Evolutionary conservation across 139 green algal genomes (phyloP), one percentile per base, ranked within the genome.

Genomic region (Chlamydomonas incerta): DNA sequence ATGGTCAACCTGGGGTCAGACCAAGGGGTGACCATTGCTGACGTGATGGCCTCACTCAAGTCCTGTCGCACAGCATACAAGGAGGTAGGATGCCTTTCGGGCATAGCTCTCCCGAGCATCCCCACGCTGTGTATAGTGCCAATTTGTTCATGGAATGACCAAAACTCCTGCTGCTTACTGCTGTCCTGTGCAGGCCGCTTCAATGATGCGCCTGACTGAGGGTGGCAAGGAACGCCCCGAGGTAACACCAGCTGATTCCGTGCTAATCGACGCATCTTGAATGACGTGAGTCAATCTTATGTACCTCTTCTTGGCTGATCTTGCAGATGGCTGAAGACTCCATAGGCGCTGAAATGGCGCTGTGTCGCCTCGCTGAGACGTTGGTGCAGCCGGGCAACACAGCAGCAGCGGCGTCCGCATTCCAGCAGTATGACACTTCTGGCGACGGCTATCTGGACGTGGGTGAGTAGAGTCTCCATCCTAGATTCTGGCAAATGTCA

Each of bases 401-500:
- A 6, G 6, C 24, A 20, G 68, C 34, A 10, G 68, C 68, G 10
- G 52, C 6, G n/a, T 55, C 14, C 29, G 80, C 80, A 28, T 86
- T 86, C 55, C 2, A 29, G 31, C 11, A 14, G 18, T 79, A 72
- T 21, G 80, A 86, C 37, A 60, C 28, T 1, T 69, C 79, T 21
- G 80, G 80, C 52, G 79, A 69, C 34, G 55, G 80, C 33, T 77
- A 85, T 31, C 52, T 85, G 23, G 80, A 85, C 3, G 46, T 69
- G 2, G 68, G 68, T 75, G 29, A 65, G 76, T 62, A n/a, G n/a
- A n/a, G n/a, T n/a, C n/a, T n/a, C n/a, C n/a, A n/a, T n/a, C n/a
- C n/a, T n/a, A n/a, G n/a, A n/a, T n/a, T n/a, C n/a, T n/a, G n/a
- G n/a, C n/a, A n/a, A n/a, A n/a, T n/a, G n/a, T n/a, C n/a, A n/a